Base-by-base conservation (phyloP, 2,329 filamentous ascomycete species). In the Penicillium glabrum region DNA sequence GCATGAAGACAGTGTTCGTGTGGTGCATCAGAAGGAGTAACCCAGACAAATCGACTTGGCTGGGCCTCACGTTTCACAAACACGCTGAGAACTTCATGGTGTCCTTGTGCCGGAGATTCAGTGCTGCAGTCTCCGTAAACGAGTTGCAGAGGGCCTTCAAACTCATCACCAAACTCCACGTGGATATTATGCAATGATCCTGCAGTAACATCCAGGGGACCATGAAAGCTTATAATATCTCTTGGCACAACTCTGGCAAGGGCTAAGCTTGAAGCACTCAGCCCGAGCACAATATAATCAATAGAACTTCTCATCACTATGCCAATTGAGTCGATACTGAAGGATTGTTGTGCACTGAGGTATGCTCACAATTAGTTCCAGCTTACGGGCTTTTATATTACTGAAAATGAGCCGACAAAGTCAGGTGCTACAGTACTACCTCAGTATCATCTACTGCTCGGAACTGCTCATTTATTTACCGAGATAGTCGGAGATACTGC, bases 121-220 rank as follows among this genome's bases (percentile, higher is more conserved):
- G 78, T 74, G 45, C 74, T 66, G 58, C 80, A 82, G 44, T 73
- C 64, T 1, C 79, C 81, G 60, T 82, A 79, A 7, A 80, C 72
- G 24, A 81, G 61, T 2, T 71, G 70, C 9, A 82, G 55, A 16
- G 78, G 68, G 7, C 79, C 80, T 54, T 80, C 76, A 29, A 79
- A 75, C 21, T 70, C 67, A 19, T 72, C 67, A 39, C 71, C 70
- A 16, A 78, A 81, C 5, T 68, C 72, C 21, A 83, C 67, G 44
- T 82, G 75, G 29, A 83, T 70, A 61, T 83, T 83, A 62, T 83
- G 79, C 57, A 83, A 62, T 0, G 76, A 78, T 56, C 75, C 74
- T 0, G 72, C 59, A 1, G 69, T 75, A 27, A 79, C 69, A 8
- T 44, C 56, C 8, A 72, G 59, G 7, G 71, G 72, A 16, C 69